phyloP scores from a whole-genome alignment of 345 rosid species.

The Salix purpurea region DNA sequence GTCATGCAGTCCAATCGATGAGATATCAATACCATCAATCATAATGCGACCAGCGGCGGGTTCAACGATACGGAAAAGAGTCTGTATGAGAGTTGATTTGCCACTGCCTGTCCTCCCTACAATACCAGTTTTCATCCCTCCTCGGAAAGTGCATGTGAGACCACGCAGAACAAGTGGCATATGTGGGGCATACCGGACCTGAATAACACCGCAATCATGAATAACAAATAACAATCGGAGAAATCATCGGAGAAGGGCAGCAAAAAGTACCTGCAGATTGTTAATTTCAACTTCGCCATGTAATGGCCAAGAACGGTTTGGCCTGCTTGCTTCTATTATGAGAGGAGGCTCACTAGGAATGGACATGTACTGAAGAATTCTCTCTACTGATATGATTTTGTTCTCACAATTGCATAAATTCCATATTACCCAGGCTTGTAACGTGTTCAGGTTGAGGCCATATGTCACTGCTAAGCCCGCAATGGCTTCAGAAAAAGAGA shows the following conservation, averaged over 20 bases:
- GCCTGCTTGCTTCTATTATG: slow-evolving; percentile 49
- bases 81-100: slow-evolving; percentile 82
- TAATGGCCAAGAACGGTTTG: slow-evolving; percentile 59
- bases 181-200: slow-evolving; percentile 79
- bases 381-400: slow-evolving; percentile 83
- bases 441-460: slow-evolving; percentile 63
- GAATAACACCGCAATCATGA: not conserved
- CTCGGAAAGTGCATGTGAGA: slow-evolving; percentile 67
- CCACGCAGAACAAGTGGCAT: slow-evolving; percentile 83
- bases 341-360: slow-evolving; percentile 79
- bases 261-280: slow-evolving; percentile 55
- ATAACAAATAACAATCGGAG: not conserved
- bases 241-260: not conserved
- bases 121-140: slow-evolving; percentile 77
- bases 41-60: slow-evolving; percentile 62
- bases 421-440: slow-evolving; percentile 81
- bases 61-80: slow-evolving; percentile 79
- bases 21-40: slow-evolving; percentile 68
- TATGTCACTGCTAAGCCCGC: slow-evolving; percentile 88
- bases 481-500: slow-evolving; percentile 38
- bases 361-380: slow-evolving; percentile 69
- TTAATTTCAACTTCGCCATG: slow-evolving; percentile 51
- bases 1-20: slow-evolving; percentile 70
- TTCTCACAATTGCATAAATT: slow-evolving; percentile 63
- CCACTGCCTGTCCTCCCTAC: slow-evolving; percentile 95